A percentile compares a stretch with the other conserved stretches of the same genome.
These are phyloP conservation scores for Nannizziopsis arthrosporioides DNA, from an alignment of 2,329 filamentous ascomycete species.

Conservation along the genomic window DNA sequence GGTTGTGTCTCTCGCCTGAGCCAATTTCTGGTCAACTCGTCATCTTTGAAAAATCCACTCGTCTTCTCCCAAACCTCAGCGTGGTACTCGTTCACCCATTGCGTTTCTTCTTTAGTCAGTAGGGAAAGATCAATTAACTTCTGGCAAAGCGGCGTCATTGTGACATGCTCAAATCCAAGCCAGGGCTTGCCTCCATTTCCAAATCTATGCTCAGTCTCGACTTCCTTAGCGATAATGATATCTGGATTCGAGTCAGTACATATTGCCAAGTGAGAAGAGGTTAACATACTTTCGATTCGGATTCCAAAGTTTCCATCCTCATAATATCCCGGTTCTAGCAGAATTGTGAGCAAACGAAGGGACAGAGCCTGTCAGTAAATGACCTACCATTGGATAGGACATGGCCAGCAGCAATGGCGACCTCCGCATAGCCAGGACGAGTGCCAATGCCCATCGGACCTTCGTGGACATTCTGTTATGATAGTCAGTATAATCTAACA, in stretches of 20 bases:
- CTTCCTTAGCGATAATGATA: constrained; percentile 78
- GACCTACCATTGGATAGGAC: constrained; percentile 65
- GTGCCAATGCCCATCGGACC: constrained; percentile 94
- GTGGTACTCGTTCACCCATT: constrained; percentile 83
- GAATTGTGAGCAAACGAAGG: constrained; percentile 12
- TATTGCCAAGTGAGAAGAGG: background rate
- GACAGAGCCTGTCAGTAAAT: background rate
- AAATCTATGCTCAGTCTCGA: constrained; percentile 75
- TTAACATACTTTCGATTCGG: constrained; percentile 63
- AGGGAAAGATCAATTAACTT: constrained; percentile 69
- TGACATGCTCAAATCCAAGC: constrained; percentile 91
- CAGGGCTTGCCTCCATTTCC: constrained; percentile 70
- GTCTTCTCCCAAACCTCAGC: constrained; percentile 72
- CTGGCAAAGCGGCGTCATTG: constrained; percentile 87
- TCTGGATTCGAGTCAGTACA: constrained; percentile 35
- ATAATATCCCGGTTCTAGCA: constrained; percentile 78
- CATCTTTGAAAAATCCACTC: constrained; percentile 59
- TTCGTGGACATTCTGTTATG: constrained; percentile 70
- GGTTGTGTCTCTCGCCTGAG: constrained; percentile 73
- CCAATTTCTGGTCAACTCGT: constrained; percentile 64
- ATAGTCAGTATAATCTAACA: constrained; percentile 15
- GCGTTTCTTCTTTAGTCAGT: constrained; percentile 61
- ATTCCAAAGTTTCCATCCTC: constrained; percentile 92
- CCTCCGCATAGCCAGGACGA: constrained; percentile 79
- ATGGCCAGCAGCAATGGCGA: constrained; percentile 79